Conservation (phyloP, 257 asterid species). For the Lavandula angustifolia region DNA sequence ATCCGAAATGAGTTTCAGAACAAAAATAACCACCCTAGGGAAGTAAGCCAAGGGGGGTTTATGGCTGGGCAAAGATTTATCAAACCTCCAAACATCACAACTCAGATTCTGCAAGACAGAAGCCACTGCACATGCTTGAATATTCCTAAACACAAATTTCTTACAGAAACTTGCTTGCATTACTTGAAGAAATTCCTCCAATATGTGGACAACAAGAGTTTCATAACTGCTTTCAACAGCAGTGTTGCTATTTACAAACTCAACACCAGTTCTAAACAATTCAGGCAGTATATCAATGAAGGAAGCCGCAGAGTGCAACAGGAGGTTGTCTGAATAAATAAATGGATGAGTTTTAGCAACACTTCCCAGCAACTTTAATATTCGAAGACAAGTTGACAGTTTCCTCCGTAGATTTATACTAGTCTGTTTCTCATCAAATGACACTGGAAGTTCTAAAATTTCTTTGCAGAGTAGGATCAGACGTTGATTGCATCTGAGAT, state of each 20-base stretch:
- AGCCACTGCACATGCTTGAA: conserved; percentile 69
- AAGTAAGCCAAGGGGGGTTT: conserved; percentile 76
- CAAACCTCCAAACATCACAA: conserved; percentile 60
- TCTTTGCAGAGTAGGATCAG: conserved; percentile 61
- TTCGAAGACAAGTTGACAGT: conserved; percentile 62
- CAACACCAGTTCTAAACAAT: conserved; percentile 61
- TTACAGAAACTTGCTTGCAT: conserved; percentile 55
- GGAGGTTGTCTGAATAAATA: conserved; percentile 49
- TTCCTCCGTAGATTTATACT: conserved; percentile 57
- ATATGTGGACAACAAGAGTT: conserved; percentile 58
- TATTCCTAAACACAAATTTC: conserved; percentile 58
- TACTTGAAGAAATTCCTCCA: conserved; percentile 82
- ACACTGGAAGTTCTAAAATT: conserved; percentile 49
- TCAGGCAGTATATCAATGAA: conserved; percentile 57
- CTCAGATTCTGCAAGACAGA: conserved; percentile 64
- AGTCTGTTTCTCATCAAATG: conserved; percentile 60
- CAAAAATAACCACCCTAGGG: conserved; percentile 71
- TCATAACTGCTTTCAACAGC: conserved; percentile 69
- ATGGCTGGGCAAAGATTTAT: conserved; percentile 48
- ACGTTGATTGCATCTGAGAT: conserved; percentile 69
- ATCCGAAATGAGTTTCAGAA: conserved; percentile 66
- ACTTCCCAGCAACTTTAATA: conserved; percentile 65
- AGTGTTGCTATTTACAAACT: conserved; percentile 53
- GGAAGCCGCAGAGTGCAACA: conserved; percentile 72
- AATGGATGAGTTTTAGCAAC: conserved; percentile 57